phyloP scores from a whole-genome alignment of 2,329 filamentous ascomycete species.

The Nemania serpens region DNA sequence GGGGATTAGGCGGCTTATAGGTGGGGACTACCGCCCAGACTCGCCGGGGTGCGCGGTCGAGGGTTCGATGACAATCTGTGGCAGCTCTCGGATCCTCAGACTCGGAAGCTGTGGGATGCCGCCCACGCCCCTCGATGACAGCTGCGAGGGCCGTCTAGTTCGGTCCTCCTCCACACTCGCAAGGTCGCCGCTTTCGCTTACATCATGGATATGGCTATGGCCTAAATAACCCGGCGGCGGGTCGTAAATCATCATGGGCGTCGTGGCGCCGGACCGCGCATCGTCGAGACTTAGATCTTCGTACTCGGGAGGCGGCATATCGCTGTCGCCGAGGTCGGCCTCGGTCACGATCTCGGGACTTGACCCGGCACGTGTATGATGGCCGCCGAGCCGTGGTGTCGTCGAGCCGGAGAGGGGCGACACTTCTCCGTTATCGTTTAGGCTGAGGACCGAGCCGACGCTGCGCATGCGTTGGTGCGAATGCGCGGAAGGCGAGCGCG shows the following conservation, averaged over 20 bases:
- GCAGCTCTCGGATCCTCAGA: constrained; percentile 54
- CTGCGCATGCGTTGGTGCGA: constrained; percentile 53
- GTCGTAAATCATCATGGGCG: constrained; percentile 47
- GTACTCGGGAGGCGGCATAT: constrained; percentile 60
- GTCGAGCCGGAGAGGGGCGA: constrained; percentile 48
- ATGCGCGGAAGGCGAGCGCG: constrained; percentile 40
- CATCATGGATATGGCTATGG: constrained; percentile 11
- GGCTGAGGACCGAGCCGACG: constrained; percentile 60
- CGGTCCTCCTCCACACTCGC: constrained; percentile 22
- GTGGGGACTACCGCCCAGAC: constrained; percentile 17
- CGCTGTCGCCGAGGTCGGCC: constrained; percentile 52
- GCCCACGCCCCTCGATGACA: constrained; percentile 44
- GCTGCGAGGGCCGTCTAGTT: constrained; percentile 32
- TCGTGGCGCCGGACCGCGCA: constrained; percentile 45
- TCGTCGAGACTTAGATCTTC: constrained; percentile 54
- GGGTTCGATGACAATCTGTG: constrained; percentile 64
- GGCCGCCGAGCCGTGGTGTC: constrained; percentile 45
- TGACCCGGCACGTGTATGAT: constrained; percentile 51
- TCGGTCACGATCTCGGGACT: constrained; percentile 58
- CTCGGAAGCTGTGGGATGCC: constrained; percentile 57
- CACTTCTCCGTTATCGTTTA: constrained; percentile 51
- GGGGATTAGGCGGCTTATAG: neutral
- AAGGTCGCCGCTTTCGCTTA: constrained; percentile 35
- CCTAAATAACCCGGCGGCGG: constrained; percentile 59
- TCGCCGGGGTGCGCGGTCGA: constrained; percentile 46